Evolutionary conservation across 306 rosid species (phyloP).

Genomic region (Boehmeria nivea): DNA sequence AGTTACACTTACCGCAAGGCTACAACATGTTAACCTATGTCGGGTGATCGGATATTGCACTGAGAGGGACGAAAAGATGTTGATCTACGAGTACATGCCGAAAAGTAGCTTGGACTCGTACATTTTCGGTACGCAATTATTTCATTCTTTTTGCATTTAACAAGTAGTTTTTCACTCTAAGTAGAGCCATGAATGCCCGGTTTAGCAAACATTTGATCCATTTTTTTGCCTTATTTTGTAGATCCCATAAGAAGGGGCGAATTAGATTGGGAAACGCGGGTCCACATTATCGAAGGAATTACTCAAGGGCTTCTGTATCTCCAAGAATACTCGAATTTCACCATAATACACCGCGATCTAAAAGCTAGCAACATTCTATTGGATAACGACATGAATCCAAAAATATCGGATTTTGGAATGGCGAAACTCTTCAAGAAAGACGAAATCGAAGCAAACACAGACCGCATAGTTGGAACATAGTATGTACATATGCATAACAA

Average conservation of each 20-base stretch:
- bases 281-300: conserved; percentile 56
- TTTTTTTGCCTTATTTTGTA: conserved; percentile 19
- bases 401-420: too few species aligned
- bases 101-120: conserved; percentile 39
- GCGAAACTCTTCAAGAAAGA: conserved; percentile 51
- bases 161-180: background rate
- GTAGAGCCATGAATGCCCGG: too few species aligned
- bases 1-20: conserved; percentile 36
- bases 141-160: background rate
- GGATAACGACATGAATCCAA: too few species aligned
- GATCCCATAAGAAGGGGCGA: conserved; percentile 31
- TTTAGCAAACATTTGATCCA: too few species aligned
- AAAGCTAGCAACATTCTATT: conserved; percentile 65
- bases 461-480: conserved; percentile 63
- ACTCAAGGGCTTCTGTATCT: conserved; percentile 74
- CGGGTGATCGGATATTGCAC: conserved; percentile 37
- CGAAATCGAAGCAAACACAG: conserved; percentile 54
- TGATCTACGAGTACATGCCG: too few species aligned
- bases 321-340: conserved; percentile 67
- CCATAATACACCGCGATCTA: conserved; percentile 60
- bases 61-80: too few species aligned
- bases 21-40: conserved; percentile 46
- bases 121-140: conserved; percentile 30
- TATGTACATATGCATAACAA: too few species aligned
- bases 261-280: conserved; percentile 45